phyloP scores from a whole-genome alignment of 768 basidiomycete species.

The Filobasidium floriforme region DNA sequence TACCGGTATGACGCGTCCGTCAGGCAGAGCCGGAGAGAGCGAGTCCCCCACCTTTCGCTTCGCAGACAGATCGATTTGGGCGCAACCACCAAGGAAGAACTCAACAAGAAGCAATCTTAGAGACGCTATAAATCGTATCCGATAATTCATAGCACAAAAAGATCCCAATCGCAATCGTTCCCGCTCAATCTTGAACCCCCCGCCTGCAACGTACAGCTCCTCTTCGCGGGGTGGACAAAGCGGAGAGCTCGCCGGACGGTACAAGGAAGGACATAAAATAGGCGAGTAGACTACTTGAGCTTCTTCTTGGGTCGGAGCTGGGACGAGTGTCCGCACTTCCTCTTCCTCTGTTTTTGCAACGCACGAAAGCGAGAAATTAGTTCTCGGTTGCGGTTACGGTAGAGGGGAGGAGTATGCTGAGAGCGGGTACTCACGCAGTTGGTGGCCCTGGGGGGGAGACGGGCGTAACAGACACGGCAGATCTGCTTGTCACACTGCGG shows the following conservation, averaged over 20 bases:
- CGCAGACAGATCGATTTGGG: too few species aligned
- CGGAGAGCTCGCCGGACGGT: background rate
- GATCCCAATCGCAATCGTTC: too few species aligned
- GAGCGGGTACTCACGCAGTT: constrained; percentile 70
- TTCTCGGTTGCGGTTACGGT: too few species aligned
- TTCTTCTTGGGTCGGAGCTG: constrained; percentile 71
- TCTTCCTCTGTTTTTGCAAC: constrained; percentile 58
- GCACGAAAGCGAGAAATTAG: constrained; percentile 44
- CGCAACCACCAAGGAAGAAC: too few species aligned
- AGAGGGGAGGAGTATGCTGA: background rate
- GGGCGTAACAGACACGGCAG: constrained; percentile 99
- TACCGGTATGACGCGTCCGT: too few species aligned
- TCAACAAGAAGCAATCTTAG: too few species aligned
- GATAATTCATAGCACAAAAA: too few species aligned
- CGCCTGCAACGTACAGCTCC: too few species aligned
- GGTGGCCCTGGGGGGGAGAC: constrained; percentile 96
- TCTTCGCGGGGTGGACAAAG: background rate
- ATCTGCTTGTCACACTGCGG: constrained; percentile 85
- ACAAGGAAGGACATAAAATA: background rate
- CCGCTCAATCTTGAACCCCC: too few species aligned
- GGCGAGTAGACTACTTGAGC: constrained; percentile 62
- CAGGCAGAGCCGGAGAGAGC: too few species aligned
- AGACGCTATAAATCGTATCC: too few species aligned
- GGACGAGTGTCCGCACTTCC: constrained; percentile 46
- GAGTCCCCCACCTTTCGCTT: too few species aligned